phyloP scores from a whole-genome alignment of 257 asterid genomes.

The Forsythia viridissima region DNA sequence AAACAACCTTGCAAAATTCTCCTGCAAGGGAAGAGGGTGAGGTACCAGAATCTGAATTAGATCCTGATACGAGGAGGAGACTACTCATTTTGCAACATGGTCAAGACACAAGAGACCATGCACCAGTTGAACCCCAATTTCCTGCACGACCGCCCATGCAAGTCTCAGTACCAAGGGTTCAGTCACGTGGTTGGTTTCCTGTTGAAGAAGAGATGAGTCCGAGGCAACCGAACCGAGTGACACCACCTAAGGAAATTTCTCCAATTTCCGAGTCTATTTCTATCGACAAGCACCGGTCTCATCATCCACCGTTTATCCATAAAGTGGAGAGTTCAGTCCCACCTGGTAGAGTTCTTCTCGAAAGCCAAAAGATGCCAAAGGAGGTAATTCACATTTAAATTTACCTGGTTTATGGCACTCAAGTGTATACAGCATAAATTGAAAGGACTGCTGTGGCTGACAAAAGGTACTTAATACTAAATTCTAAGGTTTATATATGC shows the following conservation, averaged over 20 bases:
- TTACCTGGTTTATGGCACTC: conserved; percentile 9
- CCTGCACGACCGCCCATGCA: conserved; percentile 62
- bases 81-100: conserved; percentile 96
- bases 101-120: conserved; percentile 81
- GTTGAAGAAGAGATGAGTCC: conserved; percentile 80
- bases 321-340: conserved; percentile 61
- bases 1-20: conserved; percentile 61
- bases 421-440: not conserved
- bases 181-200: conserved; percentile 80
- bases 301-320: conserved; percentile 63
- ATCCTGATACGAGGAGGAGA: conserved; percentile 99
- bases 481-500: conserved; percentile 22
- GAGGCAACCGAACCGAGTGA: conserved; percentile 52
- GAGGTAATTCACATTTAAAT: conserved; percentile 54
- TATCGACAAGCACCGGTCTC: conserved; percentile 59
- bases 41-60: conserved; percentile 96
- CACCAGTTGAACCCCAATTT: conserved; percentile 70
- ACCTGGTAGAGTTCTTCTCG: conserved; percentile 62
- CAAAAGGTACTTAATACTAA: conserved; percentile 11
- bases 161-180: conserved; percentile 67
- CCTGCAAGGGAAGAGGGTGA: conserved; percentile 99
- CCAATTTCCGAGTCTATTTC: conserved; percentile 56
- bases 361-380: conserved; percentile 63
- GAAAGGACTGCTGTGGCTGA: conserved; percentile 16
- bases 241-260: conserved; percentile 60